Evolutionary conservation across 2,329 filamentous ascomycete genomes (phyloP).

Genomic region (Mycosphaerelloides madeirae): DNA sequence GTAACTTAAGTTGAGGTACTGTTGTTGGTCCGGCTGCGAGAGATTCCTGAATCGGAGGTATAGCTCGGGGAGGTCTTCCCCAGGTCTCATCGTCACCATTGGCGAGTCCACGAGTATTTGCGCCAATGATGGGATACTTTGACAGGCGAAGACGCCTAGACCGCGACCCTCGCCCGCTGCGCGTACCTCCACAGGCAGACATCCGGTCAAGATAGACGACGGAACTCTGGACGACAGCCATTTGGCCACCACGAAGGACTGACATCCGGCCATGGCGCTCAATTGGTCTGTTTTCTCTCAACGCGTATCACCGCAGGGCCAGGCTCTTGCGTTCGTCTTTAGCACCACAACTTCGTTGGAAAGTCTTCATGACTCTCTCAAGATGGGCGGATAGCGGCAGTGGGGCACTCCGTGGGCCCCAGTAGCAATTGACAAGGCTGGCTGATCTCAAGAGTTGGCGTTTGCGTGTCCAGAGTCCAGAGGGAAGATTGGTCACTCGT

Average conservation of each 20-base stretch:
- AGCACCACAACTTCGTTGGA: no score
- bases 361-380: no score
- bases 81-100: slow-evolving; percentile 19
- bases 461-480: no score
- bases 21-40: slow-evolving; percentile 7
- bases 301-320: no score
- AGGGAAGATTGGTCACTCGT: no score
- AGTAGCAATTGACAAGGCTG: no score
- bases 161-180: slow-evolving; percentile 16
- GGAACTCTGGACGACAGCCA: slow-evolving; percentile 18
- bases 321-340: no score
- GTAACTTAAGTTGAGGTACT: slow-evolving; percentile 14
- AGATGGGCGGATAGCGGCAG: no score
- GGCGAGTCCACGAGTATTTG: slow-evolving; percentile 17
- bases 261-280: no score
- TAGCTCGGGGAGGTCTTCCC: slow-evolving; percentile 21
- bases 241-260: slow-evolving; percentile 10
- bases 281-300: no score
- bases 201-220: slow-evolving; percentile 12
- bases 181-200: slow-evolving; percentile 10
- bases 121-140: slow-evolving; percentile 10
- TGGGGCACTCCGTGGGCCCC: no score
- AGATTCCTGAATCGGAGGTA: slow-evolving; percentile 16
- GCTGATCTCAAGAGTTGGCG: no score
- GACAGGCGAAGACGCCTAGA: slow-evolving; percentile 19